A percentile compares a stretch with the other conserved stretches of the same genome.
Conservation (phyloP, 345 rosid species). For the Moringa oleifera region DNA sequence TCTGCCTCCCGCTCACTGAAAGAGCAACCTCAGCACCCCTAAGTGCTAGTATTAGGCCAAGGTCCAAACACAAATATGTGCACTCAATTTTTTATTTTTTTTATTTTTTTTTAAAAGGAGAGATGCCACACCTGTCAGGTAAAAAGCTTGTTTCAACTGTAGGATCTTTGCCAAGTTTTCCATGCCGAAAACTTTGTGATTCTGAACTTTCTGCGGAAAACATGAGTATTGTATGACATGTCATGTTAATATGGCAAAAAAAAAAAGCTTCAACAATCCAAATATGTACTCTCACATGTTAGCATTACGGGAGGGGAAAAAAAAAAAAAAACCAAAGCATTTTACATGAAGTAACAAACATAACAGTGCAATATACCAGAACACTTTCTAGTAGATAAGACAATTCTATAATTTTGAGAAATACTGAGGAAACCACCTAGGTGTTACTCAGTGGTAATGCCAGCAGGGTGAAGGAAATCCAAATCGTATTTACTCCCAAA, state of each 20-base stretch:
- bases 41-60: conserved; percentile 44
- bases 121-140: conserved; percentile 79
- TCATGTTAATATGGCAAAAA: conserved; percentile 3
- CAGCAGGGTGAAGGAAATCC: too few species aligned
- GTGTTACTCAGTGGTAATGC: too few species aligned
- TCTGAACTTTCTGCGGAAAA: conserved; percentile 31
- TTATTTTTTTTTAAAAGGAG: too few species aligned
- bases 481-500: too few species aligned
- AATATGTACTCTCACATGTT: neutral
- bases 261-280: conserved; percentile 12
- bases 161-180: conserved; percentile 93
- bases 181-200: conserved; percentile 32
- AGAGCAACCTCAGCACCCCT: conserved; percentile 76
- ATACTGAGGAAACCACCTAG: neutral
- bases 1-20: conserved; percentile 99
- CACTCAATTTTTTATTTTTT: too few species aligned
- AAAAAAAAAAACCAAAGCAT: too few species aligned
- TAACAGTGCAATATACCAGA: too few species aligned
- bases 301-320: too few species aligned
- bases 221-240: neutral
- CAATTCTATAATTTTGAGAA: neutral
- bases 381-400: too few species aligned
- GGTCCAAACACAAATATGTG: conserved; percentile 9
- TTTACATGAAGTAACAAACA: too few species aligned
- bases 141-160: conserved; percentile 94